Evolutionary conservation across 2,329 filamentous ascomycete species (phyloP), one percentile per base, ranked within the genome.

Genomic region (Arthrobotrys pseudoclavata): DNA sequence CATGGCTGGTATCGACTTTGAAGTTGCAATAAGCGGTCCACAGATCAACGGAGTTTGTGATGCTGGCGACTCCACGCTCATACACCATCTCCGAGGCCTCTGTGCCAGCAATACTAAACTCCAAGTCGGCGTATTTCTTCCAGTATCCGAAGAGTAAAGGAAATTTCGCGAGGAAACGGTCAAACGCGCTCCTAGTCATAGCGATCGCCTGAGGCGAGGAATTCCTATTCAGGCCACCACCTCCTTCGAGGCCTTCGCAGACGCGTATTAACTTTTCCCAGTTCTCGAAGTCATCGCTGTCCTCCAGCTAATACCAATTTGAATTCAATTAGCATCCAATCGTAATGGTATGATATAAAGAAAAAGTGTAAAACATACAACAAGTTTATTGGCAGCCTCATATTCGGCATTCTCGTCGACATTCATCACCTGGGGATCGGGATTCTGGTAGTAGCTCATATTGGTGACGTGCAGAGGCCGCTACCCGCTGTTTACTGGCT

Each of bases 31-130:
- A 99, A 82, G 97, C 94, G 66, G 93, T 92, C 96, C 96, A 99
- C 76, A 99, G 87, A 84, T 99, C 96, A 82, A 97, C 94, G 40
- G 95, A 98, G 83, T 92, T 93, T 69, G 92, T 91, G 82, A 98
- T 94, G 85, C 93, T 96, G 50, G 94, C 93, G 82, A 97, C 92
- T 80, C 96, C 96, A 84, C 96, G 90, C 85, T 99, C 96, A 82
- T 97, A 99, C 84, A 97, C 94, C 92, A 97, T 96, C 84, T 98
- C 96, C 67, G 96, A 96, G 50, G 95, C 95, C 86, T 99, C 96
- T 4, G 96, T 96, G 18, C 96, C 96, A 3, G 94, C 94, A 80
- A 99, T 97, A 62, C 94, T 94, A 85, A 99, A 99, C 83, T 99
- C 96, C 79, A 97, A 88, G 82, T 98, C 95, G 82, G 96, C 96